Percentiles rank a stretch among this genome's conserved stretches.
These are phyloP conservation scores for Suillus tomentosus DNA, from an alignment of 768 basidiomycete genomes.

Conservation along the genomic window DNA sequence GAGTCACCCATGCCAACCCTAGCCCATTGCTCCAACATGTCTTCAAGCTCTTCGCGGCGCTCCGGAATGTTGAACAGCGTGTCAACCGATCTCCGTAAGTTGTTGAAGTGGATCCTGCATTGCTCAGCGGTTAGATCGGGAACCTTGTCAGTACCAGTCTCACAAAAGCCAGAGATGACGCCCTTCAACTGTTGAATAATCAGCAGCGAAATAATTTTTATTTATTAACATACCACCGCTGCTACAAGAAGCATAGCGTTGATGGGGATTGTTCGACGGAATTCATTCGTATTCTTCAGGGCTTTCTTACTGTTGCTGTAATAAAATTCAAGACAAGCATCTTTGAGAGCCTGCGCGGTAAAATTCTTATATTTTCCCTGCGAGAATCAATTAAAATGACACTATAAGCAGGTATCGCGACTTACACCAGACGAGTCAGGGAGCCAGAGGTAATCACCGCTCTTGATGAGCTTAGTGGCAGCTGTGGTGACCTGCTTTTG, in stretches of 20 bases:
- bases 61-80: not conserved
- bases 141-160: not conserved
- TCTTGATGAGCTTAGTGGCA: not conserved
- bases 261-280: not conserved
- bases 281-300: not conserved
- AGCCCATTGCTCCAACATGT: no score
- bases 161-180: not conserved
- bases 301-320: not conserved
- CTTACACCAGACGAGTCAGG: not conserved
- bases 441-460: not conserved
- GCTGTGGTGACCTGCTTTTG: not conserved
- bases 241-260: not conserved
- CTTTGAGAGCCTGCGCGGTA: not conserved
- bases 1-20: no score
- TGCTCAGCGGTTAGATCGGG: not conserved
- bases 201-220: not conserved
- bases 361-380: not conserved
- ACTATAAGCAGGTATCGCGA: not conserved
- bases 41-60: no score
- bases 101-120: not conserved
- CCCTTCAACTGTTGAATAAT: not conserved
- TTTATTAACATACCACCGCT: not conserved
- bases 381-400: accelerated
- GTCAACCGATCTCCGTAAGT: not conserved
- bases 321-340: not conserved